A percentile compares a stretch with the other conserved stretches of the same genome.
Evolutionary conservation across 306 rosid genomes (phyloP).

Genomic region (Pyrus bretschneideri): DNA sequence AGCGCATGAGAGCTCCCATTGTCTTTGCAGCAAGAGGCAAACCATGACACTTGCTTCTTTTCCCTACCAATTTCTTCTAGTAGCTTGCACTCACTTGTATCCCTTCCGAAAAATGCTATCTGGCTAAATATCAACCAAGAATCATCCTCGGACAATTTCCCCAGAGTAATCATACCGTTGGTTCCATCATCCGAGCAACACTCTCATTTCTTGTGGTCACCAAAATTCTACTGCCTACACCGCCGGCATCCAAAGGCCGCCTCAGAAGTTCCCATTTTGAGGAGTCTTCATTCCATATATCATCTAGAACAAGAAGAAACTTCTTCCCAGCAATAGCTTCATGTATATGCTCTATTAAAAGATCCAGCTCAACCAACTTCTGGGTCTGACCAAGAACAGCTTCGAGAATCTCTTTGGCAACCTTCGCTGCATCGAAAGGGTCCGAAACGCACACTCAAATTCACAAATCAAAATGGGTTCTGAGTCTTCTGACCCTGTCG

Average conservation of each 20-base stretch:
- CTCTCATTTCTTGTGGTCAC: conserved; percentile 7
- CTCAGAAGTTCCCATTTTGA: not conserved
- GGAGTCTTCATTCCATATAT: not conserved
- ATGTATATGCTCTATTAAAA: not conserved
- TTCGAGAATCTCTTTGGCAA: not conserved
- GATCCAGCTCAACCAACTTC: not conserved
- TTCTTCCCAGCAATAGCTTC: not conserved
- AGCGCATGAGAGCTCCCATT: not conserved
- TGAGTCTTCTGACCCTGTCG: not conserved
- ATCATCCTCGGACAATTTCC: not conserved
- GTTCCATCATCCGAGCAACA: conserved; percentile 12
- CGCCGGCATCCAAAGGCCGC: not conserved
- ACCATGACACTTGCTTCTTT: not conserved
- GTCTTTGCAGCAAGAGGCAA: conserved; percentile 13
- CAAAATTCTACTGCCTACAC: not conserved
- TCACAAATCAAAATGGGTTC: conserved; percentile 5
- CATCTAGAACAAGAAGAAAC: conserved; percentile 9
- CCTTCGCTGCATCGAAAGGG: not conserved
- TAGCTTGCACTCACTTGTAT: not conserved
- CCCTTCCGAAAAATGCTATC: not conserved
- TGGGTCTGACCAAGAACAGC: not conserved
- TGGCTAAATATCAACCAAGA: conserved; percentile 5
- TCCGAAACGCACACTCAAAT: conserved; percentile 5
- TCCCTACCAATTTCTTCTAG: not conserved
- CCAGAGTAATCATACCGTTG: not conserved